Evolutionary conservation across 805 yeast species (phyloP), one percentile per base, ranked within the genome.

Genomic region (Kodamaea neixiangensis): DNA sequence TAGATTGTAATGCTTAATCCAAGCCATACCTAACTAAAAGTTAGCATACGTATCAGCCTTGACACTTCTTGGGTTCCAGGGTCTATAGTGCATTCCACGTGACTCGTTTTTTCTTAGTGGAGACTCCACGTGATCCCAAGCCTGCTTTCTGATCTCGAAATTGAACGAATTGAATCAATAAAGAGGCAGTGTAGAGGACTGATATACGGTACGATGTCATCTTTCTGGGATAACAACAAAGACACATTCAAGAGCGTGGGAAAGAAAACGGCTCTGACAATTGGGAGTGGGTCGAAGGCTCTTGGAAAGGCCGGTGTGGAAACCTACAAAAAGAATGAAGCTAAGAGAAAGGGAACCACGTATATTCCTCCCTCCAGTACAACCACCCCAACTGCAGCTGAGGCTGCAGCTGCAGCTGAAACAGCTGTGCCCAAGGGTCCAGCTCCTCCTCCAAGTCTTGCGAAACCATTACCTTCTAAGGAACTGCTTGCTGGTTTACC

Each of bases 151-250:
- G 31, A 25, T 25, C 31, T 25, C 10, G 13, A 25, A 3, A 25
- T 25, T 25, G 31, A 25, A 25, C 11, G 31, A 13, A 3, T 25
- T 25, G 13, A 25, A 9, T 25, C 31, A 9, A 9, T 25, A 25
- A 25, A 25, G 31, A 25, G 11, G 31, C 31, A 25, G 3, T 5
- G 31, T 5, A 25, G 31, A 25, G 3, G 31, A 25, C 11, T 5
- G 31, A 14, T 44, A 15, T n/a, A 29, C 13, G 3, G 9, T 31
- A 52, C 51, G 11, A 62, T 58, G 66, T 65, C 71, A 59, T 66
- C 76, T 1, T 78, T 76, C 51, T 78, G 81, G 81, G 76, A 74
- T 15, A 73, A 78, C 47, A 79, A 82, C 63, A 81, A 81, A 56
- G 85, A 64, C 50, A 58, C 78, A 0, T 72, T 82, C 58, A 79